Base-by-base conservation (phyloP, 2,329 filamentous ascomycete genomes). In the Penicillium sp. region DNA sequence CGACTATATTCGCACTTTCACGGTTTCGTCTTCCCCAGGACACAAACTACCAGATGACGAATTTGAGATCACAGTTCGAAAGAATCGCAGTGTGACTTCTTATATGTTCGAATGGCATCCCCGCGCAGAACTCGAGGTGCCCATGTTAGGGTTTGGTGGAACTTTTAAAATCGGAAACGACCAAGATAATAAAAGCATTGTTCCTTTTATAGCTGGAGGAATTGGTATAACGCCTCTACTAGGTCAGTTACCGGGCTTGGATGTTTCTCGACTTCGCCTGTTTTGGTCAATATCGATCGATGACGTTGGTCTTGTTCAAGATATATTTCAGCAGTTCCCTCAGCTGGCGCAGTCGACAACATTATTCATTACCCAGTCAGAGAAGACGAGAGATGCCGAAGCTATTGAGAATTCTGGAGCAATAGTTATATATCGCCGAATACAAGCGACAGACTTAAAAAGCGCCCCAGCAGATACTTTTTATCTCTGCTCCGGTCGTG, bases 181-280 rank as follows among this genome's bases (percentile, higher is more conserved):
- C 11, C 48, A 21, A 0, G 57, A 65, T 7, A 60, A 74, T 33
- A 71, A 74, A 1, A 53, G 45, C 9, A 72, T 84, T 1, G 67
- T 79, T 1, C 77, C 77, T 0, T 94, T 92, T 62, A 71, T 95
- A 3, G 89, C 89, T 5, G 89, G 83, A 0, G 91, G 91, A 3
- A 88, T 96, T 6, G 91, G 91, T 0, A 90, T 95, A 59, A 96
- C 91, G 26, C 91, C 91, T 1, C 64, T 94, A 3, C 75, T 95
- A n/a, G 84, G 85, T 0, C 88, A 90, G 63, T 78, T 85, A n/a
- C 75, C 73, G 0, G 71, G 80, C 5, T 66, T 90, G 1, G 69
- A 77, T 57, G 60, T 74, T 5, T 63, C 68, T 1, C 66, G 69
- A 3, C 67, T 94, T 38, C 73, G 65, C 24, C 67, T 94, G 4